Conservation (phyloP, 345 rosid species). For the Corchorus capsularis region DNA sequence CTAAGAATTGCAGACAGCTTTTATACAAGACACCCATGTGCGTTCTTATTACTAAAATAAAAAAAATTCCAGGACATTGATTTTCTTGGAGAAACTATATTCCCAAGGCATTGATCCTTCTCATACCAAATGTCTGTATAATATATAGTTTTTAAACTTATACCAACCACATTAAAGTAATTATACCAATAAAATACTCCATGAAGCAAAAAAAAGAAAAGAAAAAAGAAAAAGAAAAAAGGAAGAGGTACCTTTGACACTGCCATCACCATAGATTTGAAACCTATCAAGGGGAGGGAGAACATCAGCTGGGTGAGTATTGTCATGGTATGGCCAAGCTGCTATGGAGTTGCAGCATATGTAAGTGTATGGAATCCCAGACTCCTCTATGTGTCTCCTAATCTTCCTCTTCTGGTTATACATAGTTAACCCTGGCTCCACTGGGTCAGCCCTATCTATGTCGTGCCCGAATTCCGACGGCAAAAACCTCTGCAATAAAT, state of each 20-base stretch:
- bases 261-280: constrained; percentile 40
- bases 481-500: constrained; percentile 32
- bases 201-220: background rate
- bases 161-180: background rate
- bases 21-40: background rate
- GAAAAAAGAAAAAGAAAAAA: background rate
- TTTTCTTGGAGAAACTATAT: background rate
- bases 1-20: background rate
- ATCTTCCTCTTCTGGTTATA: constrained; percentile 33
- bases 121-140: background rate
- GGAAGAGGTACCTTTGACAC: constrained; percentile 36
- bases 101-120: background rate
- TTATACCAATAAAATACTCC: no score
- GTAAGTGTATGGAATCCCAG: constrained; percentile 41
- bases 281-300: constrained; percentile 41
- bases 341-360: constrained; percentile 46
- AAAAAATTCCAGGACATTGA: background rate
- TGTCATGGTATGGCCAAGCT: constrained; percentile 47
- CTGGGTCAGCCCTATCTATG: constrained; percentile 39
- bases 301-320: constrained; percentile 39
- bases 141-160: background rate
- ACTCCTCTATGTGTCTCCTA: constrained; percentile 32
- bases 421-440: constrained; percentile 45
- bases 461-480: constrained; percentile 45
- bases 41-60: background rate